Percentiles rank a stretch among this genome's conserved stretches.
Evolutionary conservation across 805 yeast genomes (phyloP).

Genomic region (Nakazawaea wyomingensis): DNA sequence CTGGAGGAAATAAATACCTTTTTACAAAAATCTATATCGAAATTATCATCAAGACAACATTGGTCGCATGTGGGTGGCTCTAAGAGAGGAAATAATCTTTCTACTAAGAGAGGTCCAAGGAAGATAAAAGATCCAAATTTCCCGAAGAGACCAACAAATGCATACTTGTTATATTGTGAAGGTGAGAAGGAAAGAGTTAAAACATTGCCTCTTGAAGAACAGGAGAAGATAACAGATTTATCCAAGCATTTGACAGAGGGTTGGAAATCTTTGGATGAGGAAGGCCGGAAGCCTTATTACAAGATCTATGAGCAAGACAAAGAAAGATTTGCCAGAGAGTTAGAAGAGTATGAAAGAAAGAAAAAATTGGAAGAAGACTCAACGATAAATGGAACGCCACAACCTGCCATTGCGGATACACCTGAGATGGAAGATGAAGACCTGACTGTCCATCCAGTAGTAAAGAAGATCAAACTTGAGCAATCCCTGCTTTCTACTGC

Average conservation of each 20-base stretch:
- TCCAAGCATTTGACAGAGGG: constrained; percentile 78
- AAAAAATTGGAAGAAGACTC: constrained; percentile 3
- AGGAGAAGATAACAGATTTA: constrained; percentile 47
- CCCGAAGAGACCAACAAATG: constrained; percentile 89
- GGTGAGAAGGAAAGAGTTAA: constrained; percentile 71
- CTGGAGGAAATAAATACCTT: constrained; percentile 21
- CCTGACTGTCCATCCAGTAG: not conserved
- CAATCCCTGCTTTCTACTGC: not conserved
- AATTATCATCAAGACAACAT: constrained; percentile 19
- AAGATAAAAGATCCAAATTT: constrained; percentile 71
- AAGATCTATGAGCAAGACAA: constrained; percentile 76
- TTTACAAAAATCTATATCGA: constrained; percentile 20
- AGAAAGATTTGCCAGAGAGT: constrained; percentile 67
- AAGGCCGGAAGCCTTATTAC: constrained; percentile 66
- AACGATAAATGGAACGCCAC: not conserved
- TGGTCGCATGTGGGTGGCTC: not conserved
- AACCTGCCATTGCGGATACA: not conserved
- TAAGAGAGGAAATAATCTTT: constrained; percentile 17
- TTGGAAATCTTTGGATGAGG: constrained; percentile 73
- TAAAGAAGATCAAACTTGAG: constrained; percentile 9
- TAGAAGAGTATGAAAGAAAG: constrained; percentile 40
- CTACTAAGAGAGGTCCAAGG: constrained; percentile 22
- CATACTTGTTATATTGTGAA: constrained; percentile 84
- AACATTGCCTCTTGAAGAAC: constrained; percentile 44
- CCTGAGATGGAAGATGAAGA: constrained; percentile 3